phyloP scores from a whole-genome alignment of 257 asterid genomes.

The Prunella vulgaris region DNA sequence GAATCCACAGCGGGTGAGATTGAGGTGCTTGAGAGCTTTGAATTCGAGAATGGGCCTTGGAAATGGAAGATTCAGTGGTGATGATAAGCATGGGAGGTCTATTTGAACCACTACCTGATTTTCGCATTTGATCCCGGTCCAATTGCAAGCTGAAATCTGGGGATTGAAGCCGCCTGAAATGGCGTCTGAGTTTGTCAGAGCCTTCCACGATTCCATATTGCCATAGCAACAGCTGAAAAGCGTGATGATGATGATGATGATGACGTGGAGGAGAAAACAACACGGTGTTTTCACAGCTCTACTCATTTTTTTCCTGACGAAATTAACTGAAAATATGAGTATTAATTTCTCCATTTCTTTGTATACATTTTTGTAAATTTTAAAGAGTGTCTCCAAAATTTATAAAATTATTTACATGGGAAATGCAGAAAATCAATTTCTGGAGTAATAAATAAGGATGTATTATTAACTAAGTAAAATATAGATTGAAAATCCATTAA shows the following conservation, averaged over 20 bases:
- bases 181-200: constrained; percentile 32
- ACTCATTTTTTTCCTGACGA: background rate
- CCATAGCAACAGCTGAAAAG: constrained; percentile 23
- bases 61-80: constrained; percentile 45
- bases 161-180: constrained; percentile 47
- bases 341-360: too few species aligned
- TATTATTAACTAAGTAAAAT: too few species aligned
- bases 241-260: background rate
- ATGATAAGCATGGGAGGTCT: constrained; percentile 29
- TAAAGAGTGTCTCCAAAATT: too few species aligned
- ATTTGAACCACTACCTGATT: constrained; percentile 31
- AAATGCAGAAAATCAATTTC: too few species aligned
- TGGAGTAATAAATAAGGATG: too few species aligned
- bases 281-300: constrained; percentile 1
- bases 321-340: too few species aligned
- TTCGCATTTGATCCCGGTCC: constrained; percentile 59
- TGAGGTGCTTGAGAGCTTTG: constrained; percentile 48
- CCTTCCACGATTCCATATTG: constrained; percentile 35
- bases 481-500: too few species aligned
- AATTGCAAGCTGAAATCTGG: constrained; percentile 47
- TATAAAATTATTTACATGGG: too few species aligned
- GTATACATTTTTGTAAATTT: too few species aligned
- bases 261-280: constrained; percentile 21
- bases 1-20: constrained; percentile 55
- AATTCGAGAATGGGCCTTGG: constrained; percentile 40